Conservation (phyloP, 106 monocot genomes). For the Dendrobium officinale region DNA sequence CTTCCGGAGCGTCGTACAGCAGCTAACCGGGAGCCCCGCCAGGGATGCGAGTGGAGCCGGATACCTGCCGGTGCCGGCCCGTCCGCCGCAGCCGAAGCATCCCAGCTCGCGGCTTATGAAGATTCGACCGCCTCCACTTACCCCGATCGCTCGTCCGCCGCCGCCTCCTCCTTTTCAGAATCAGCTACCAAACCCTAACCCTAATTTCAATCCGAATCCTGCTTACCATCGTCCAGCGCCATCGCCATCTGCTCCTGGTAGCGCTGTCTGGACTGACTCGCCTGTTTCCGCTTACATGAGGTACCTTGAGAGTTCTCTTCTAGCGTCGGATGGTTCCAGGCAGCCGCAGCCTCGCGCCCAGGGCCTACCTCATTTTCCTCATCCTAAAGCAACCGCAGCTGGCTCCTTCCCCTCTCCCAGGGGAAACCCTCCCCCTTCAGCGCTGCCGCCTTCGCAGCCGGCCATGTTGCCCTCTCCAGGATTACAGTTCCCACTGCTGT, state of each 20-base stretch:
- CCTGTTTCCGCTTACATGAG: constrained; percentile 73
- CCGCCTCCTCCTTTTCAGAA: constrained; percentile 14
- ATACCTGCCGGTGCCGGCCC: constrained; percentile 10
- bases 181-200: constrained; percentile 20
- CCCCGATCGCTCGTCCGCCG: constrained; percentile 30
- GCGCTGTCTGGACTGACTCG: constrained; percentile 36
- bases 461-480: constrained; percentile 19
- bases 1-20: constrained; percentile 55
- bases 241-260: constrained; percentile 5
- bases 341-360: background rate
- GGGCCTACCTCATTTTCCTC: background rate
- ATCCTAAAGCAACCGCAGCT: background rate
- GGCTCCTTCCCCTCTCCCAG: constrained; percentile 3
- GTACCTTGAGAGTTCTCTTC: constrained; percentile 64
- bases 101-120: constrained; percentile 56
- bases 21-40: constrained; percentile 69
- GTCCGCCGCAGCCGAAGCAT: constrained; percentile 27
- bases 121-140: constrained; percentile 73
- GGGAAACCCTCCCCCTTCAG: background rate
- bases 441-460: constrained; percentile 1
- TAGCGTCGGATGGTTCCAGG: constrained; percentile 14
- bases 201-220: constrained; percentile 12
- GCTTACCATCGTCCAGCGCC: background rate
- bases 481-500: constrained; percentile 13
- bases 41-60: constrained; percentile 13